Evolutionary conservation across 768 basidiomycete genomes (phyloP).

Genomic region (Saitozyma podzolica): DNA sequence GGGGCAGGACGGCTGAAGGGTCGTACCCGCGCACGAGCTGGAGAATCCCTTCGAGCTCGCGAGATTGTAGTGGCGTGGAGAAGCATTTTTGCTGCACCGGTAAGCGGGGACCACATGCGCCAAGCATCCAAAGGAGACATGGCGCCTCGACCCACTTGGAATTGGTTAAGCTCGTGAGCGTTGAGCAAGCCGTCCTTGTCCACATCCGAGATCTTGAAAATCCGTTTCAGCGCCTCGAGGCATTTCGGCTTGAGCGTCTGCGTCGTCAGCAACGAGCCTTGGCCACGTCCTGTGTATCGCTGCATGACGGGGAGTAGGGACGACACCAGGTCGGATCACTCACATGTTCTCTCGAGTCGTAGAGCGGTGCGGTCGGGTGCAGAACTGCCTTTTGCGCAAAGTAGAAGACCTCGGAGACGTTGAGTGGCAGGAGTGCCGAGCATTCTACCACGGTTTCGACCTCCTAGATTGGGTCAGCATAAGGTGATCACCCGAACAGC

Average conservation of each 20-base stretch:
- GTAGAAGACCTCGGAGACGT: conserved; percentile 96
- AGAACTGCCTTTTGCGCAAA: conserved; percentile 97
- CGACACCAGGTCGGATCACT: conserved; percentile 38
- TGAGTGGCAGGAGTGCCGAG: conserved; percentile 84
- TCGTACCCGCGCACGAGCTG: conserved; percentile 83
- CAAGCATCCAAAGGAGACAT: neutral
- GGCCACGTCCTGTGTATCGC: neutral
- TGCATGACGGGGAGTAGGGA: neutral
- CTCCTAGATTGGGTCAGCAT: conserved; percentile 63
- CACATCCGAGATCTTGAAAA: conserved; percentile 93
- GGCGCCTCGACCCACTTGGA: conserved; percentile 65
- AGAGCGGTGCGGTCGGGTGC: conserved; percentile 93
- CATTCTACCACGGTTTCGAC: conserved; percentile 94
- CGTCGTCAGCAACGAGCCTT: conserved; percentile 3
- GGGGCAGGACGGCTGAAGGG: conserved; percentile 66
- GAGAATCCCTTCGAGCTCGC: conserved; percentile 95
- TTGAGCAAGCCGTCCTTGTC: conserved; percentile 94
- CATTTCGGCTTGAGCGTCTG: conserved; percentile 92
- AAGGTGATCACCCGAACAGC: neutral
- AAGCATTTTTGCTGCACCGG: conserved; percentile 82
- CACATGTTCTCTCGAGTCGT: conserved; percentile 93
- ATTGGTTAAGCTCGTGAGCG: conserved; percentile 88
- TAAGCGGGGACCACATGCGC: conserved; percentile 6
- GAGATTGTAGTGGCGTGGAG: conserved; percentile 81
- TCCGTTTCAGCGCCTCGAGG: conserved; percentile 78